phyloP scores from a whole-genome alignment of 331 rosid species.

The Phaseolus coccineus region DNA sequence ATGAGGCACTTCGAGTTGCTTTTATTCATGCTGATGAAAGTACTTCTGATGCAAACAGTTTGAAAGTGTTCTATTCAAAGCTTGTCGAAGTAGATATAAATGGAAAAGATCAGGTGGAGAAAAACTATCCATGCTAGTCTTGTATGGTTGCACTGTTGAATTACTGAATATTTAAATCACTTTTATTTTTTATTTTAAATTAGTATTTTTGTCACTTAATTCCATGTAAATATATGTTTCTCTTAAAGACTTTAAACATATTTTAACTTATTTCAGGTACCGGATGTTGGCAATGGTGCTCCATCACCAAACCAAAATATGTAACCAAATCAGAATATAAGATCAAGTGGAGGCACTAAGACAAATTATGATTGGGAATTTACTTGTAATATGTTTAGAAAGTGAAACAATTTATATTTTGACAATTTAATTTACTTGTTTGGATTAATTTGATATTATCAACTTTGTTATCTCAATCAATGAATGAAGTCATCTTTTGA shows the following conservation, averaged over 20 bases:
- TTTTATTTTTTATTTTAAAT: neutral
- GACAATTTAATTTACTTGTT: too few species aligned
- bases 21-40: constrained; percentile 88
- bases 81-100: constrained; percentile 93
- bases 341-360: too few species aligned
- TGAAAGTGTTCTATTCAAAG: constrained; percentile 80
- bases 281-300: too few species aligned
- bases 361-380: too few species aligned
- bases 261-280: too few species aligned
- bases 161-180: neutral
- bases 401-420: too few species aligned
- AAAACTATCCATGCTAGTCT: constrained; percentile 1
- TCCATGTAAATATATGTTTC: neutral
- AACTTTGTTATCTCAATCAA: too few species aligned
- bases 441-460: too few species aligned
- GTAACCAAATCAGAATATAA: too few species aligned
- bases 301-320: too few species aligned
- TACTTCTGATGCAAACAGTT: constrained; percentile 54
- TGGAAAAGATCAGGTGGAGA: constrained; percentile 94
- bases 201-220: neutral
- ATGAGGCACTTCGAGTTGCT: constrained; percentile 99
- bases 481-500: too few species aligned
- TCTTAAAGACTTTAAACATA: neutral
- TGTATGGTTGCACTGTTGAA: neutral
- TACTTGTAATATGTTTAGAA: too few species aligned